A percentile compares a stretch with the other conserved stretches of the same genome.
Conservation (phyloP, 306 rosid genomes). For the Malus domestica region DNA sequence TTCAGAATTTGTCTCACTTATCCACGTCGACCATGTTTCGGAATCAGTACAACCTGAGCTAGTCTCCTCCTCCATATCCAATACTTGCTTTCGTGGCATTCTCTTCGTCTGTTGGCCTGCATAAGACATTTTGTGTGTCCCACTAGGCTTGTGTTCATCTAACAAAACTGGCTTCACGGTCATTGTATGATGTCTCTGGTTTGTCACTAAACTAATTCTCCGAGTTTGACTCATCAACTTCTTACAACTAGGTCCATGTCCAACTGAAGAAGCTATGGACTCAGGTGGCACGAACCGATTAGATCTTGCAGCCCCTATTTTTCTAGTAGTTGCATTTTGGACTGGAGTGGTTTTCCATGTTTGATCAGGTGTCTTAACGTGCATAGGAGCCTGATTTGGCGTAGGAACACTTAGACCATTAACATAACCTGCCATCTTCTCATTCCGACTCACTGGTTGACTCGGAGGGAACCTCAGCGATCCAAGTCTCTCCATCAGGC, state of each 20-base stretch:
- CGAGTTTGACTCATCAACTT: background rate
- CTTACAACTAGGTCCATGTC: background rate
- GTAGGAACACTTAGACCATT: constrained; percentile 47
- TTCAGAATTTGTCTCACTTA: constrained; percentile 20
- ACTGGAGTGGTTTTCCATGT: constrained; percentile 1
- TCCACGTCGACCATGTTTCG: constrained; percentile 22
- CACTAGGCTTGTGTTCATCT: constrained; percentile 24
- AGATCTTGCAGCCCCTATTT: constrained; percentile 4
- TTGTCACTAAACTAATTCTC: constrained; percentile 6
- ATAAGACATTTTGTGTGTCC: constrained; percentile 6
- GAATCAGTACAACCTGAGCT: constrained; percentile 12
- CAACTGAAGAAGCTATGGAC: background rate
- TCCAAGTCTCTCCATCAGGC: constrained; percentile 12
- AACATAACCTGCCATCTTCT: constrained; percentile 20
- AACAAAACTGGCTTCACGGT: constrained; percentile 36
- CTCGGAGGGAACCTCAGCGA: constrained; percentile 10
- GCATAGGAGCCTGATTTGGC: constrained; percentile 17
- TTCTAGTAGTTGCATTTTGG: constrained; percentile 3
- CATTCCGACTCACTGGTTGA: constrained; percentile 5
- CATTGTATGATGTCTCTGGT: constrained; percentile 6
- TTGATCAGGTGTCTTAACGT: background rate
- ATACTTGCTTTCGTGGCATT: constrained; percentile 4
- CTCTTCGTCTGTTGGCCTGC: background rate
- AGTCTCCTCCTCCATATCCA: constrained; percentile 1
- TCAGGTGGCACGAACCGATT: constrained; percentile 8